phyloP scores from a whole-genome alignment of 371 early-diverging fungal genomes.

The Mucor indicus region DNA sequence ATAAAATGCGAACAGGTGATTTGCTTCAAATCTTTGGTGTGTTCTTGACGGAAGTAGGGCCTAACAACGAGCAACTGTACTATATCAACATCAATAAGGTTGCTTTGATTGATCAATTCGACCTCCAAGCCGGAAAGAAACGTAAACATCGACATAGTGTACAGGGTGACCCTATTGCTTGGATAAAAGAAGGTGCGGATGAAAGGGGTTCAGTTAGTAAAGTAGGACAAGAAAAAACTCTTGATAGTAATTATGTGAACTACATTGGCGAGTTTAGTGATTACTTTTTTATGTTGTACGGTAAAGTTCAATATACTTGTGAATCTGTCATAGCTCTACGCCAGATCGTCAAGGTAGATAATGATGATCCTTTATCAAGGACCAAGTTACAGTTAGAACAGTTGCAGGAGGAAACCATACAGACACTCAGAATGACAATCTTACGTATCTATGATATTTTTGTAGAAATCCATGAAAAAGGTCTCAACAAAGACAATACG shows the following conservation, averaged over 20 bases:
- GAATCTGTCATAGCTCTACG: background rate
- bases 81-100: conserved; percentile 10
- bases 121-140: background rate
- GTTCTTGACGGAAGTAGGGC: background rate
- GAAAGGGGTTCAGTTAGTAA: too few relatives aligned
- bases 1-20: conserved; percentile 11
- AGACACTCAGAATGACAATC: background rate
- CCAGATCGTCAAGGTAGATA: background rate
- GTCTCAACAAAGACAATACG: background rate
- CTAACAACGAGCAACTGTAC: background rate
- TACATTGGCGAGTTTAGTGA: conserved; percentile 6
- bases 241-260: too few relatives aligned
- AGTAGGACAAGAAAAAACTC: too few relatives aligned
- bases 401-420: background rate
- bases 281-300: conserved; percentile 13
- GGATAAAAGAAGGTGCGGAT: too few relatives aligned
- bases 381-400: too few relatives aligned
- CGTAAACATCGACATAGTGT: background rate
- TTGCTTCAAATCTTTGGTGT: conserved; percentile 3
- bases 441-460: background rate
- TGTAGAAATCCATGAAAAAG: background rate
- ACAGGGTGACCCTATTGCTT: background rate
- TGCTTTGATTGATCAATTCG: background rate
- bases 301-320: conserved; percentile 1
- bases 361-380: too few relatives aligned